phyloP scores from a whole-genome alignment of 2,329 filamentous ascomycete genomes.

The Claviceps fusiformis region DNA sequence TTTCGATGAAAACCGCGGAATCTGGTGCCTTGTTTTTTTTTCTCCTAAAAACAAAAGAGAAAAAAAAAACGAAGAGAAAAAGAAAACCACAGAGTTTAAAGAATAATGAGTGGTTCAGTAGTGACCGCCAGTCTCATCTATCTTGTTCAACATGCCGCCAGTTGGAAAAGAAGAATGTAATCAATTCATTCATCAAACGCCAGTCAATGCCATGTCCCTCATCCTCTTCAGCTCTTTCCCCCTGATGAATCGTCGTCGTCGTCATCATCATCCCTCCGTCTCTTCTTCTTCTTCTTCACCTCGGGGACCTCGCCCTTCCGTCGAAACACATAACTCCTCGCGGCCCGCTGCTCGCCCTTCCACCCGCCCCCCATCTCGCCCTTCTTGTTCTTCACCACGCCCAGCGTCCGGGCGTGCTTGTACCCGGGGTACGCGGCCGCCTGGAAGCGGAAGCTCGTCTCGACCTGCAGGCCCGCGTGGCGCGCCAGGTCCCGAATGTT shows the following conservation, averaged over 20 bases:
- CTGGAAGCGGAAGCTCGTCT: slow-evolving; percentile 57
- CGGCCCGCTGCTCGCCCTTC: slow-evolving; percentile 28
- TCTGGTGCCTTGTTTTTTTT: too few species aligned
- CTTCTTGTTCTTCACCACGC: slow-evolving; percentile 40
- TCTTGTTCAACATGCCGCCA: too few species aligned
- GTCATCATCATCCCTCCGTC: slow-evolving; percentile 5
- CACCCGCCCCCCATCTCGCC: slow-evolving; percentile 29
- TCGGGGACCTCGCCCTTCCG: slow-evolving; percentile 36
- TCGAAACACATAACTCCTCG: slow-evolving; percentile 50
- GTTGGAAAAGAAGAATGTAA: not conserved
- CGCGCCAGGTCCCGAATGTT: slow-evolving; percentile 79
- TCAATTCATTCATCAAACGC: not conserved
- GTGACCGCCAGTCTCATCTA: too few species aligned
- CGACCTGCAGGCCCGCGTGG: slow-evolving; percentile 58
- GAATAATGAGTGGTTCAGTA: too few species aligned
- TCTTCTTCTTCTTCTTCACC: slow-evolving; percentile 18
- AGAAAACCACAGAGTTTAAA: too few species aligned
- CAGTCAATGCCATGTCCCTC: slow-evolving; percentile 2
- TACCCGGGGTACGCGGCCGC: slow-evolving; percentile 59
- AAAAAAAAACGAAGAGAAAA: too few species aligned
- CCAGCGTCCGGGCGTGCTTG: slow-evolving; percentile 57
- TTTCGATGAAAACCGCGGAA: too few species aligned
- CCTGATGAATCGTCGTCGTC: not conserved
- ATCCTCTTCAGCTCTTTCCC: slow-evolving; percentile 15
- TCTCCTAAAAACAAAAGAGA: slow-evolving; percentile 7